Evolutionary conservation across 2,329 filamentous ascomycete species (phyloP).

Genomic region (Trichoderma cornu-damae): DNA sequence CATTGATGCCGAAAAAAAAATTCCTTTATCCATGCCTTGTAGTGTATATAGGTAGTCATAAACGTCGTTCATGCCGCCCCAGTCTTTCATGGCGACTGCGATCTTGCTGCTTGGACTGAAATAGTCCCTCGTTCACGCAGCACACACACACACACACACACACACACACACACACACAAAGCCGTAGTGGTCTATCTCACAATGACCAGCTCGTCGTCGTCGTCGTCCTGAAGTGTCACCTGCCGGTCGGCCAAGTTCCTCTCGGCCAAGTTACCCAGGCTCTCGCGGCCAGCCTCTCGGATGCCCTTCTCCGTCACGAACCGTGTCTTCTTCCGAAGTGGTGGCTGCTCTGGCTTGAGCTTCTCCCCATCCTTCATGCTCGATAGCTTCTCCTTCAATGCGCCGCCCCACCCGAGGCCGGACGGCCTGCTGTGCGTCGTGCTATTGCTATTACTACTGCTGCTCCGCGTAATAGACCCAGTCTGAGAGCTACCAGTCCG

Average conservation of each 20-base stretch:
- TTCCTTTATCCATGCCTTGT: slow-evolving; percentile 7
- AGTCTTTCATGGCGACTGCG: background rate
- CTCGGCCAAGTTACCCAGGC: slow-evolving; percentile 50
- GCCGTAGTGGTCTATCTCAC: slow-evolving; percentile 33
- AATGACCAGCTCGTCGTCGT: slow-evolving; percentile 50
- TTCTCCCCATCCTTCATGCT: slow-evolving; percentile 59
- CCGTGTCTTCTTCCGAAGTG: slow-evolving; percentile 67
- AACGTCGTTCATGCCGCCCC: slow-evolving; percentile 5
- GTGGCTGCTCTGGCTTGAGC: slow-evolving; percentile 36
- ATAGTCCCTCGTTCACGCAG: background rate
- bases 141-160: too few species aligned
- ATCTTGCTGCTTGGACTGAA: background rate
- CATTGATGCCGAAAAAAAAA: slow-evolving; percentile 1
- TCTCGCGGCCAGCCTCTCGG: slow-evolving; percentile 69
- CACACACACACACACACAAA: too few species aligned
- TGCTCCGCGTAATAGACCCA: slow-evolving; percentile 27
- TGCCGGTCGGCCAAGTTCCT: slow-evolving; percentile 39
- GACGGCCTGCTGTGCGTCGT: slow-evolving; percentile 18
- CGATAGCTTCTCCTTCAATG: slow-evolving; percentile 50
- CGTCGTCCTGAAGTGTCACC: slow-evolving; percentile 38
- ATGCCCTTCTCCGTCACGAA: slow-evolving; percentile 76
- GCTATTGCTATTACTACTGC: slow-evolving; percentile 19
- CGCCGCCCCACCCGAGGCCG: slow-evolving; percentile 53
- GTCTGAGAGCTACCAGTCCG: slow-evolving; percentile 46
- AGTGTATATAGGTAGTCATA: slow-evolving; percentile 11